Percentiles rank a stretch among this genome's conserved stretches.
Evolutionary conservation across 225 moss, liverwort and hornwort species (phyloP).

Genomic region (Rhytidiadelphus loreus): DNA sequence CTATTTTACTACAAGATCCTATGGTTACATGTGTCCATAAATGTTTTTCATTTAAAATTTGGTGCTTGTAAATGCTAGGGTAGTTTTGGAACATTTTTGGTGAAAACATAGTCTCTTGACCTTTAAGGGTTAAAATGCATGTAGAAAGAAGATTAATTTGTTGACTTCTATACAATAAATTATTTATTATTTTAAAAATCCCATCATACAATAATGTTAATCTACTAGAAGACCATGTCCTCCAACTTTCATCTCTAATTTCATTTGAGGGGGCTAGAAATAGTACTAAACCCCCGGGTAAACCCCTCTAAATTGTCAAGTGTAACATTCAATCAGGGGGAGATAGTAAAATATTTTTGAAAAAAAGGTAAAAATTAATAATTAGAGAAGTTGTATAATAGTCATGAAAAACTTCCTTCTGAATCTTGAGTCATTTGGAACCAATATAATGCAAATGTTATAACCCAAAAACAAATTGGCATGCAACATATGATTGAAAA

Average conservation of each 20-base stretch:
- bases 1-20: too few relatives aligned
- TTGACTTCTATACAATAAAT: accelerated
- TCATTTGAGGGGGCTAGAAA: accelerated
- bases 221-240: accelerated
- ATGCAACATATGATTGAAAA: accelerated
- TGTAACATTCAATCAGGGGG: accelerated
- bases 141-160: accelerated
- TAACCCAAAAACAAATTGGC: background rate
- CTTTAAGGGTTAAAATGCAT: too few relatives aligned
- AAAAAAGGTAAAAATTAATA: background rate
- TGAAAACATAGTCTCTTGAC: too few relatives aligned
- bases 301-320: too few relatives aligned
- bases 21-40: too few relatives aligned
- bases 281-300: too few relatives aligned
- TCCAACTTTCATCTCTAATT: background rate
- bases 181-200: background rate
- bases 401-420: accelerated
- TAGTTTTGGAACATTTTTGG: too few relatives aligned
- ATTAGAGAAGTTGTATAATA: background rate
- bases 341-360: background rate
- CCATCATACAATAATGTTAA: accelerated
- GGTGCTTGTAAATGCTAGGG: too few relatives aligned
- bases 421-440: background rate
- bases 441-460: accelerated
- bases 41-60: too few relatives aligned